These are phyloP conservation scores for Senna siamea DNA, from an alignment of 306 rosid genomes.

Conservation along the genomic window DNA sequence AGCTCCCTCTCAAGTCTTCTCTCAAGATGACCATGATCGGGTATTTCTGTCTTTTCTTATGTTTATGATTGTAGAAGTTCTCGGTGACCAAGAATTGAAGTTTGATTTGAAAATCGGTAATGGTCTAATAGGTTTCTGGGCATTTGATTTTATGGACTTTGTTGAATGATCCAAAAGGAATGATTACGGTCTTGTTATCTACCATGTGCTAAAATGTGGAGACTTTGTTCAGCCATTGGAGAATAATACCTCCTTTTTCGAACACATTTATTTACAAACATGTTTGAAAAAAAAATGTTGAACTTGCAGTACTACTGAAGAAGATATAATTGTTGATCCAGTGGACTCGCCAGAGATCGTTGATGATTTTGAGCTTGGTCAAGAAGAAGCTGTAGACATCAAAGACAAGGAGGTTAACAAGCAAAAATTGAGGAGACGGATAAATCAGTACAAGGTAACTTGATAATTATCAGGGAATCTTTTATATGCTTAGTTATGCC, in stretches of 20 bases:
- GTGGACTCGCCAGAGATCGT: constrained; percentile 76
- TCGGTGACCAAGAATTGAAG: not conserved
- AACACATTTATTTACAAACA: not conserved
- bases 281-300: not conserved
- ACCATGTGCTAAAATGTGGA: not conserved
- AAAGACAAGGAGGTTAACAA: constrained; percentile 76
- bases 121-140: not conserved
- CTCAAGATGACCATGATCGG: constrained; percentile 95
- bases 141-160: not conserved
- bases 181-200: not conserved
- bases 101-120: not conserved
- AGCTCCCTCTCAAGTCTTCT: constrained; percentile 72
- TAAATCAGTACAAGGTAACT: constrained; percentile 62
- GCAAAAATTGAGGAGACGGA: constrained; percentile 71
- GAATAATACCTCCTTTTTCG: not conserved
- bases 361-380: constrained; percentile 87
- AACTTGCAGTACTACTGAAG: constrained; percentile 77
- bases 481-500: no score
- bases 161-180: not conserved
- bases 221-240: not conserved
- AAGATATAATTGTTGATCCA: constrained; percentile 78
- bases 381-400: constrained; percentile 75
- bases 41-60: constrained; percentile 25
- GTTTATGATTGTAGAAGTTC: not conserved
- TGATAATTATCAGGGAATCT: not conserved